Evolutionary conservation across 73 alveolate genomes (phyloP).

Genomic region (Paramecium bursaria): DNA sequence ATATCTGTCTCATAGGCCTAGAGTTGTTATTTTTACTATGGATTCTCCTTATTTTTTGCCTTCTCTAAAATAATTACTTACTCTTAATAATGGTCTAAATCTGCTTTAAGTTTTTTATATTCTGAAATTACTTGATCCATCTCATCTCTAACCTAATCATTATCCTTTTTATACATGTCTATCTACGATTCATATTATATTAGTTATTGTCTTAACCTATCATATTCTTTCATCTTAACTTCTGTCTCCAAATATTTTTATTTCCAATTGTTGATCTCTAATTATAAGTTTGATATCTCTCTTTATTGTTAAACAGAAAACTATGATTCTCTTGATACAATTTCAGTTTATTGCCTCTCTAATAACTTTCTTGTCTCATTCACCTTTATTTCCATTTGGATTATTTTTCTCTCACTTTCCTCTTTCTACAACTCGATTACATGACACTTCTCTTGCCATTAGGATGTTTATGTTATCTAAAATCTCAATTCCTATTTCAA

Average conservation of each 20-base stretch:
- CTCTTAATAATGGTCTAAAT: neutral
- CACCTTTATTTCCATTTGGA: constrained; percentile 22
- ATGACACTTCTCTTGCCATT: constrained; percentile 51
- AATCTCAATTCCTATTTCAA: constrained; percentile 11
- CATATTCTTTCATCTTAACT: constrained; percentile 33
- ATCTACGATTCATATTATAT: neutral
- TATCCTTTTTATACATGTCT: neutral
- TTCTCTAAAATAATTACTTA: neutral
- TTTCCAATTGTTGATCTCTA: constrained; percentile 45
- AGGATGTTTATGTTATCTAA: neutral
- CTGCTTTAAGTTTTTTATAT: constrained; percentile 17
- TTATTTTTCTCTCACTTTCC: constrained; percentile 47
- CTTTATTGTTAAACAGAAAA: too few relatives aligned
- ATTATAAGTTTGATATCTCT: neutral
- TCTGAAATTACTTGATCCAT: neutral
- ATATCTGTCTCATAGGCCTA: neutral
- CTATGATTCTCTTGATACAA: constrained; percentile 1
- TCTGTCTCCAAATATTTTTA: neutral
- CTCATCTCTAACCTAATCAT: constrained; percentile 14
- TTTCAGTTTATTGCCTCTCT: constrained; percentile 19
- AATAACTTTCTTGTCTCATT: constrained; percentile 34
- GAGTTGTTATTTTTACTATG: constrained; percentile 2
- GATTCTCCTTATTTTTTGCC: neutral
- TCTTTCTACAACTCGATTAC: constrained; percentile 17
- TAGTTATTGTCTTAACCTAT: neutral